Evolutionary conservation across 2,329 filamentous ascomycete genomes (phyloP), one percentile per base, ranked within the genome.

Genomic region (Beauveria asiatica): DNA sequence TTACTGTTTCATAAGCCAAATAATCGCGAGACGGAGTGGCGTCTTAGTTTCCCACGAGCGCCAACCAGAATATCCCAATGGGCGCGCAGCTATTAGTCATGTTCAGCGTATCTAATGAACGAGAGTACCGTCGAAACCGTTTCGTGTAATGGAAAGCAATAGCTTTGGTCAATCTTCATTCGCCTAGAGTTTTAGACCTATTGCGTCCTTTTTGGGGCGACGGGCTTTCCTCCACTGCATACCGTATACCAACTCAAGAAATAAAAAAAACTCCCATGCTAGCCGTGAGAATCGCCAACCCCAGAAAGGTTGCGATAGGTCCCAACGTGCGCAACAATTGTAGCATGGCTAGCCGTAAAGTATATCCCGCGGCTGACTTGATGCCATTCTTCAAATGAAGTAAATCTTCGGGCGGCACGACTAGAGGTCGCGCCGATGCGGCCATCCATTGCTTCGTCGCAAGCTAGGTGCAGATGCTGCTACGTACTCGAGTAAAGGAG

Each of bases 251-350:
- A 53, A 42, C 37, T 53, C 50, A 2, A 19, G 9, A 2, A 25
- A n/a, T 60, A 16, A 1, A 57, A 39, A 60, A 39, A 3, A 53
- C 23, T 5, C 51, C 41, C 52, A 62, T 60, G 16, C 46, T 19
- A 6, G 17, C 33, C 2, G 61, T 46, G 23, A 60, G 4, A 7
- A 62, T 23, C 10, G 33, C 57, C 23, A 62, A n/a, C 7, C 51
- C 52, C 16, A 62, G 16, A 21, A 62, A 62, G 5, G 61, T 54
- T 8, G 57, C 57, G 0, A 48, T 57, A 4, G 61, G 30, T 16
- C 57, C 50, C 27, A 53, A 53, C 5, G 3, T 41, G 0, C 16
- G 33, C 11, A 53, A 3, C 50, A 53, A 10, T 21, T 5, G 49
- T 30, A 3, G 49, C 21, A 25, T 39, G 27, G n/a, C 49, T 30